Base-by-base conservation (phyloP, 2,329 filamentous ascomycete species). In the Dichotomopilus funicola region DNA sequence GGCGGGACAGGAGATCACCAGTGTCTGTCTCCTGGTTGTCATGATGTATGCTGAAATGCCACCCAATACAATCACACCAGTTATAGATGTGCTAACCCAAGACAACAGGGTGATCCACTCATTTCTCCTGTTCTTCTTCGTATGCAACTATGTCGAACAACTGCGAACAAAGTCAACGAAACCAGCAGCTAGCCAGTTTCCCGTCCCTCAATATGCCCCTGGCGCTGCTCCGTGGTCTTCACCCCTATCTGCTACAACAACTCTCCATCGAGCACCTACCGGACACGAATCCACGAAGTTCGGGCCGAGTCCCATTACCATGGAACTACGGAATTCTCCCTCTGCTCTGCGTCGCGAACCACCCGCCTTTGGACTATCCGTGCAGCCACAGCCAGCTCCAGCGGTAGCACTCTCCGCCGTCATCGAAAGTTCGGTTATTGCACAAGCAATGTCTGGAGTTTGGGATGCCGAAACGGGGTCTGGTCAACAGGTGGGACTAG, bases 61-160 rank as follows among this genome's bases (percentile, higher is more conserved):
- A 6, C 13, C 11, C 7, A 45, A n/a, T 7, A 27, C 19, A 9
- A 9, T 7, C 13, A 6, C 11, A 8, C 19, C 8, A 10, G 1
- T 8, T 12, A 6, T 10, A 37, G 12, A 8, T 5, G 19, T 27
- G 12, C 49, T 55, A 48, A 58, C 10, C 7, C n/a, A n/a, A 4
- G 8, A 2, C 10, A 5, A 34, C 55, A 63, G 59, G 58, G 38
- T 63, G 3, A 47, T 62, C 12, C 62, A 64, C 33, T 59, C 56
- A 2, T 61, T 59, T 13, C 52, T 62, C 11, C 43, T 62, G 37
- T 57, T 62, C 54, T 59, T 59, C 38, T 58, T 56, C 49, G 38
- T 61, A 4, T 61, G 58, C 50, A 56, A 51, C 48, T 53, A 49
- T 36, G 13, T 59, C 13, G 55, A 59, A 2, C 53, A 37, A 40